A percentile compares a stretch with the other conserved stretches of the same genome.
Conservation (phyloP, 192 early-diverging fungal species). For the Blastocladiella britannica region DNA sequence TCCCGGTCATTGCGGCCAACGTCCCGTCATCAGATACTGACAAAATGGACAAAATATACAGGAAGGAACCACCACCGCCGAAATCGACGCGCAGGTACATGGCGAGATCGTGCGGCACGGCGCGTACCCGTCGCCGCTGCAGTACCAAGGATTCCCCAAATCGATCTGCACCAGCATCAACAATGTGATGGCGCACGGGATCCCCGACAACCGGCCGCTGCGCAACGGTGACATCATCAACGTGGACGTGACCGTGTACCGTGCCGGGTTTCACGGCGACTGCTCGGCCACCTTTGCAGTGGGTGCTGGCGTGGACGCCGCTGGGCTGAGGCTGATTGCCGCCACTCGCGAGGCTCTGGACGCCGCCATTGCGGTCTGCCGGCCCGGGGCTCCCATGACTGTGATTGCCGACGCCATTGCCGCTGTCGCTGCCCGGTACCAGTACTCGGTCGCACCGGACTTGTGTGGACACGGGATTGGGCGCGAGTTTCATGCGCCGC, state of each 20-base stretch:
- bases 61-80: background rate
- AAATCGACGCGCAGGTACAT: conserved; percentile 17
- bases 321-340: conserved; percentile 25
- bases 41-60: conserved; percentile 15
- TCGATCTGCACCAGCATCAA: conserved; percentile 63
- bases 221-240: conserved; percentile 52
- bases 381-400: conserved; percentile 45
- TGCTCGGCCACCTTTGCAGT: conserved; percentile 44
- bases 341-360: conserved; percentile 35
- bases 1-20: too few species aligned
- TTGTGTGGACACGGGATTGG: conserved; percentile 81
- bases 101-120: conserved; percentile 21
- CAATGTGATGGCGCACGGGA: conserved; percentile 68
- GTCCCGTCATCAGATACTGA: too few species aligned
- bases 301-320: conserved; percentile 35
- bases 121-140: conserved; percentile 59
- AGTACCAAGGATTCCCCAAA: conserved; percentile 52
- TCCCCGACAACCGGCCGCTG: conserved; percentile 36
- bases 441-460: conserved; percentile 41
- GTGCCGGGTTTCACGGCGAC: conserved; percentile 50
- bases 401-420: conserved; percentile 47
- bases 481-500: conserved; percentile 60
- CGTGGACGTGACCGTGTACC: conserved; percentile 49
- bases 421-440: conserved; percentile 13
- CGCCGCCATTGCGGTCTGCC: conserved; percentile 39